Conservation (phyloP, 352 stramenopile genomes). For the Phytophthora cryptogea region DNA sequence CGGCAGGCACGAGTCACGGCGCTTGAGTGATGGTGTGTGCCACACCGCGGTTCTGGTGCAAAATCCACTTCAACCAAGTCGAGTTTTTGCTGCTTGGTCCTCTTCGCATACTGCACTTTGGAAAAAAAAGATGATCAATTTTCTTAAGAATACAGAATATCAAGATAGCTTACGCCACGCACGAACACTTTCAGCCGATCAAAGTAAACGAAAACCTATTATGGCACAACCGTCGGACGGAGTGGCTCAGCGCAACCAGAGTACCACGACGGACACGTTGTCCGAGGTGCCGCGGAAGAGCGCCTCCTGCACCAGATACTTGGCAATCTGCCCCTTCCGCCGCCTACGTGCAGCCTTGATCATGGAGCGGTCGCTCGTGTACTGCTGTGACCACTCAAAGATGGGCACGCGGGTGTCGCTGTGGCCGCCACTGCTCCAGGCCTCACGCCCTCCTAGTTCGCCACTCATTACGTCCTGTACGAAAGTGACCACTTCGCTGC, state of each 20-base stretch:
- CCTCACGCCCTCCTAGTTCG: slow-evolving; percentile 78
- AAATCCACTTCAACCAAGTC: slow-evolving; percentile 22
- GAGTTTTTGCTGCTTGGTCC: slow-evolving; percentile 1
- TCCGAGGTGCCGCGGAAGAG: slow-evolving; percentile 90
- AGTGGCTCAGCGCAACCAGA: slow-evolving; percentile 79
- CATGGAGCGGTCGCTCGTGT: slow-evolving; percentile 88
- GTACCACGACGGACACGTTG: slow-evolving; percentile 92
- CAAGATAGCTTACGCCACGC: slow-evolving; percentile 24
- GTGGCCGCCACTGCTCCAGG: slow-evolving; percentile 78
- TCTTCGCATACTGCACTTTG: background rate
- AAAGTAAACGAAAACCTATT: background rate
- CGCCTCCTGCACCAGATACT: slow-evolving; percentile 92
- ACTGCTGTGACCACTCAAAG: slow-evolving; percentile 92
- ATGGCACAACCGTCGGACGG: too few species aligned
- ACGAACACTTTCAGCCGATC: slow-evolving; percentile 21
- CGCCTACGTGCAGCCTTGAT: slow-evolving; percentile 88
- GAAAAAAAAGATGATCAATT: slow-evolving; percentile 8
- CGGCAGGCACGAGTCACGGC: background rate
- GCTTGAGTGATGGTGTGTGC: slow-evolving; percentile 7
- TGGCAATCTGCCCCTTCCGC: slow-evolving; percentile 91
- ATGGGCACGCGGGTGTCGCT: slow-evolving; percentile 85
- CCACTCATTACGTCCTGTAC: slow-evolving; percentile 89
- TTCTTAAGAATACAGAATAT: slow-evolving; percentile 22
- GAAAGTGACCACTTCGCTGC: slow-evolving; percentile 91
- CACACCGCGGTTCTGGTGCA: slow-evolving; percentile 9